Evolutionary conservation across 352 stramenopile species (phyloP), one percentile per base, ranked within the genome.

Genomic region (Globisporangium rhizosaccharum): DNA sequence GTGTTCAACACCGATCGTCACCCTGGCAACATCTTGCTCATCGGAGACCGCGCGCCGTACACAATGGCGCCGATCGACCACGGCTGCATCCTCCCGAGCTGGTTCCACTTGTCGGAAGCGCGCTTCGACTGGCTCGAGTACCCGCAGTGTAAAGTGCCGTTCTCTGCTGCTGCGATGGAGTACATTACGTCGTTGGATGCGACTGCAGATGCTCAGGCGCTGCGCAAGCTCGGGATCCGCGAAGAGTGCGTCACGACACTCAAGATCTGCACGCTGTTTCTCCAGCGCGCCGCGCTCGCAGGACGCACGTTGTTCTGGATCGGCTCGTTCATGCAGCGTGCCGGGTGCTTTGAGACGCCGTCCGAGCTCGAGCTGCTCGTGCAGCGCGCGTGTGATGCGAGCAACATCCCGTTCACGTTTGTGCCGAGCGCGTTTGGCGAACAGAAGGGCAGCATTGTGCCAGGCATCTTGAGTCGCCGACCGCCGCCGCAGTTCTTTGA

Each of bases 1-100:
- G 68, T 95, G 33, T 92, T 93, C 67, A 96, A 96, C 57, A 91
- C 79, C 18, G 87, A 96, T 58, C 82, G 87, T 11, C 85, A 96
- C 51, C 73, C 82, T 8, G 87, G 87, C 42, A 93, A 90, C 51
- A 90, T 91, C 20, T 58, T 90, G 48, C 71, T 91, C 14, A 90
- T 90, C 20, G 80, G 79, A 6, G 83, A 91, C 26, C 86, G 79
- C 58, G 75, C 85, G 36, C 81, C 78, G 53, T 91, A 85, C 66
- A 89, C 78, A 0, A 93, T 92, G 80, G 74, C 81, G 6, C 79
- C 80, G 9, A 90, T 88, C 48, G 84, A 90, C 51, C 78, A 90
- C 52, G 84, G 84, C 9, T 91, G 78, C 61, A 88, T 89, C 53
- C 66, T 92, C 1, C 76, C 76, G n/a, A 90, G 79, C 44, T 91